These are phyloP conservation scores for Pugionium cornutum DNA, from an alignment of 345 rosid species.

Conservation along the genomic window DNA sequence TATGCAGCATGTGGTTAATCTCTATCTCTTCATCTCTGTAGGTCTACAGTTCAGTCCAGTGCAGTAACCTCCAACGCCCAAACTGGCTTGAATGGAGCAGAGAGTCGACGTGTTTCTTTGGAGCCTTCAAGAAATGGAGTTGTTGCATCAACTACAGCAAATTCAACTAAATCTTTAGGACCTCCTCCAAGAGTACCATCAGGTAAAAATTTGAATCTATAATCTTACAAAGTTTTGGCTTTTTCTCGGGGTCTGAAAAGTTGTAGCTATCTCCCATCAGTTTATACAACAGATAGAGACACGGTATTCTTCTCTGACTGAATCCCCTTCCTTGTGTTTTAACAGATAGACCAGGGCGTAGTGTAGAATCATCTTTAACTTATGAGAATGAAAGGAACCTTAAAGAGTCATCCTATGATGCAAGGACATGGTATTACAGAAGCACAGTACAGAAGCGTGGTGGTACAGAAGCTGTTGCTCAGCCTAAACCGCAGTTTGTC, in stretches of 20 bases:
- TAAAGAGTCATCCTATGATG: conserved; percentile 49
- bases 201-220: conserved; percentile 44
- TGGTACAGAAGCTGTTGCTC: conserved; percentile 37
- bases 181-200: conserved; percentile 88
- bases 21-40: conserved; percentile 36
- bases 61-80: conserved; percentile 50
- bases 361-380: conserved; percentile 63
- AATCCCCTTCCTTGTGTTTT: conserved; percentile 10
- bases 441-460: conserved; percentile 48
- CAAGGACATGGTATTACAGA: conserved; percentile 49
- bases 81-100: conserved; percentile 42
- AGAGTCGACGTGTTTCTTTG: conserved; percentile 48
- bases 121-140: conserved; percentile 53
- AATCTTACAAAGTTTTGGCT: conserved; percentile 1
- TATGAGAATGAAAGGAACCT: conserved; percentile 55
- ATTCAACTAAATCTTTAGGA: conserved; percentile 50
- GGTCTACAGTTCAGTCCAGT: conserved; percentile 74
- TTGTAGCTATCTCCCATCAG: conserved; percentile 4
- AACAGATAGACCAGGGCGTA: conserved; percentile 86
- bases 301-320: conserved; percentile 20
- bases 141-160: conserved; percentile 44
- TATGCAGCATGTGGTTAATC: conserved; percentile 29
- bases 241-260: conserved; percentile 12
- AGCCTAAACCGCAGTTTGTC: conserved; percentile 43
- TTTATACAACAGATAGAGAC: conserved; percentile 1